phyloP scores from a whole-genome alignment of 768 basidiomycete genomes.

The Boletellus ananas region DNA sequence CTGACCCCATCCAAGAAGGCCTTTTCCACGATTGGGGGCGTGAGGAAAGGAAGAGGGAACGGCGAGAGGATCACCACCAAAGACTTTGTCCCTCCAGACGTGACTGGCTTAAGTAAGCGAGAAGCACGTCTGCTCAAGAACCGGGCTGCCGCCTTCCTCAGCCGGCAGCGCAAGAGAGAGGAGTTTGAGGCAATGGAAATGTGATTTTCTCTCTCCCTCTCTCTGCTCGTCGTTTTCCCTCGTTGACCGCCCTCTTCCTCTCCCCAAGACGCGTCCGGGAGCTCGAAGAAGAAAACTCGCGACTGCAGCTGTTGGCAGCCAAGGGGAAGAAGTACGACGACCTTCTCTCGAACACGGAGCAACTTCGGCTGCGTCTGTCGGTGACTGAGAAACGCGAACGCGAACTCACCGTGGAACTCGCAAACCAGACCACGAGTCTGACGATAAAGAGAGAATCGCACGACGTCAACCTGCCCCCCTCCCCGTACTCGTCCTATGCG shows the following conservation, averaged over 20 bases:
- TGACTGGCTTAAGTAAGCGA: slow-evolving; percentile 82
- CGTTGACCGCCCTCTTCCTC: slow-evolving; percentile 13
- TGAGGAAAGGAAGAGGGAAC: slow-evolving; percentile 46
- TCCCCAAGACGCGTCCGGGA: slow-evolving; percentile 69
- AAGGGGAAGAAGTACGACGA: slow-evolving; percentile 36
- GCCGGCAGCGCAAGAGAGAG: slow-evolving; percentile 86
- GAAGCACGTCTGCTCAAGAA: slow-evolving; percentile 92
- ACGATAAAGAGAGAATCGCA: slow-evolving; percentile 57
- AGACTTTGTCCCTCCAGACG: slow-evolving; percentile 87
- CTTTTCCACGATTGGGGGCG: slow-evolving; percentile 42
- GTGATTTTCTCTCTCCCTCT: slow-evolving; percentile 48
- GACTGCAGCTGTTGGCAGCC: slow-evolving; percentile 60
- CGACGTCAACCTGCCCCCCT: slow-evolving; percentile 48
- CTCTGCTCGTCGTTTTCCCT: slow-evolving; percentile 5
- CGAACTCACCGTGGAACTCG: slow-evolving; percentile 60
- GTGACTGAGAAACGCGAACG: slow-evolving; percentile 65
- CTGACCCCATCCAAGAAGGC: slow-evolving; percentile 35
- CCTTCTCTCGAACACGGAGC: slow-evolving; percentile 59
- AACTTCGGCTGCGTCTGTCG: slow-evolving; percentile 60
- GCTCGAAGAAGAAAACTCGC: slow-evolving; percentile 79
- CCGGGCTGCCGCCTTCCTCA: slow-evolving; percentile 87
- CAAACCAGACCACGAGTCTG: slow-evolving; percentile 32
- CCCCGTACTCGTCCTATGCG: slow-evolving; percentile 36
- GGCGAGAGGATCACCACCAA: slow-evolving; percentile 58
- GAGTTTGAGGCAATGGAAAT: slow-evolving; percentile 90